A percentile compares a stretch with the other conserved stretches of the same genome.
These are phyloP conservation scores for Pseudogymnoascus verrucosus DNA, from an alignment of 2,329 filamentous ascomycete genomes.

Conservation along the genomic window DNA sequence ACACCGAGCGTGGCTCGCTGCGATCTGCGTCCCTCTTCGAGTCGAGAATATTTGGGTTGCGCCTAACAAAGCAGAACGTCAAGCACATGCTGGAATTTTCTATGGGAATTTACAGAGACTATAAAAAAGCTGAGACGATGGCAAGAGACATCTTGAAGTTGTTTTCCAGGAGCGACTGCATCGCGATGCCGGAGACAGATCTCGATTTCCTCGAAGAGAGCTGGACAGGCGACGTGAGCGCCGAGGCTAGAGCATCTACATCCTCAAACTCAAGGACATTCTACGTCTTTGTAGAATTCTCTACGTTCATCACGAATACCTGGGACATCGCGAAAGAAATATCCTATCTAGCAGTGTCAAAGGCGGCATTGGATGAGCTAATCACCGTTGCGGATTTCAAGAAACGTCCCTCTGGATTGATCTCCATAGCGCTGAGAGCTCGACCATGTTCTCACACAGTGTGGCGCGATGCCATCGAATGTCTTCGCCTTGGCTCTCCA, in stretches of 20 bases:
- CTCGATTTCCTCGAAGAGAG: conserved; percentile 15
- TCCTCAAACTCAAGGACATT: conserved; percentile 12
- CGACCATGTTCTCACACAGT: conserved; percentile 11
- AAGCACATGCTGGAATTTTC: neutral
- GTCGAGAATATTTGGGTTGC: neutral
- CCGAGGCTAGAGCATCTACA: neutral
- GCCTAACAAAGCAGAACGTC: neutral
- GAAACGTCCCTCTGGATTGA: conserved; percentile 8
- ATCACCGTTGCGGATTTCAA: conserved; percentile 10
- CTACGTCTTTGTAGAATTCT: conserved; percentile 13
- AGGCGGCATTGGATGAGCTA: conserved; percentile 12
- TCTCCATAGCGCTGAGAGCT: conserved; percentile 10
- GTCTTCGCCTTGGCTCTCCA: conserved; percentile 13
- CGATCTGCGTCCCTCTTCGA: neutral
- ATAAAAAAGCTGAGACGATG: conserved; percentile 4
- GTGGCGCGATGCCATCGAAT: conserved; percentile 10
- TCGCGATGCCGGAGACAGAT: conserved; percentile 13
- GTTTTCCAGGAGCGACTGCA: conserved; percentile 12
- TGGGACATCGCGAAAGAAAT: conserved; percentile 13
- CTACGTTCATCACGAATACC: conserved; percentile 12
- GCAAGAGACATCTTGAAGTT: conserved; percentile 14
- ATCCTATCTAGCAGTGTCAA: conserved; percentile 13
- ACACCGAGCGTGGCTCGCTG: neutral
- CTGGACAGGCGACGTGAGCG: conserved; percentile 8
- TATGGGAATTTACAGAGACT: neutral